Evolutionary conservation across 164 flowering plant genomes (phyloP).

Genomic region (Cinnamomum chago): DNA sequence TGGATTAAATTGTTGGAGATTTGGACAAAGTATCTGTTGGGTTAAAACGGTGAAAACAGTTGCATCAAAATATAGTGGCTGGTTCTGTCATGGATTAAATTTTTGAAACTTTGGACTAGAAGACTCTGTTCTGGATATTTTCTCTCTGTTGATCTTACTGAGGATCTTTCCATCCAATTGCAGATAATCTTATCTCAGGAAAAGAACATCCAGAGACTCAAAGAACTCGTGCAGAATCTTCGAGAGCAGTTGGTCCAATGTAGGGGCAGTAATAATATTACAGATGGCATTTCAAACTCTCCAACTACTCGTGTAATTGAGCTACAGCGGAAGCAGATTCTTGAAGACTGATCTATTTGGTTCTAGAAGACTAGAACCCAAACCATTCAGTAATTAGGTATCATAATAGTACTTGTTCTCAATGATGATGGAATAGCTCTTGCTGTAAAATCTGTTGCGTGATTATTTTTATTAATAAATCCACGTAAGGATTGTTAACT

Average conservation of each 20-base stretch:
- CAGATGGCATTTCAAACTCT: constrained; percentile 25
- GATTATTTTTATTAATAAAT: too few species aligned
- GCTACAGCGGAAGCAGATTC: constrained; percentile 42
- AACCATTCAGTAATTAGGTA: not conserved
- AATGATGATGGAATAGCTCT: too few species aligned
- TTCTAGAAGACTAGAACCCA: not conserved
- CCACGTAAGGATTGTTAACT: too few species aligned
- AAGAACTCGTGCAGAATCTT: constrained; percentile 61
- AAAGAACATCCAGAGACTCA: constrained; percentile 66
- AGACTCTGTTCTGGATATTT: not conserved
- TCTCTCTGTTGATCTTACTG: not conserved
- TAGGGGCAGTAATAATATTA: constrained; percentile 33
- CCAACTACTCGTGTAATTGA: constrained; percentile 36
- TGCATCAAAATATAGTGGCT: too few species aligned
- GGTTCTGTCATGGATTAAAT: too few species aligned
- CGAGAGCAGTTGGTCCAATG: constrained; percentile 55
- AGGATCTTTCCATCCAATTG: constrained; percentile 4
- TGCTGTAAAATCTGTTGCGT: too few species aligned
- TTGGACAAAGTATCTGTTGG: too few species aligned
- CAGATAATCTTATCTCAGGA: constrained; percentile 88
- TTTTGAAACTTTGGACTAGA: too few species aligned
- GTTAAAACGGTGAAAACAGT: too few species aligned
- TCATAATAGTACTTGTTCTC: not conserved
- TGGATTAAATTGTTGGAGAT: too few species aligned
- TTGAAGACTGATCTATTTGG: constrained; percentile 40